phyloP scores from a whole-genome alignment of 2,329 filamentous ascomycete species.

The Akanthomyces dipterigenus region DNA sequence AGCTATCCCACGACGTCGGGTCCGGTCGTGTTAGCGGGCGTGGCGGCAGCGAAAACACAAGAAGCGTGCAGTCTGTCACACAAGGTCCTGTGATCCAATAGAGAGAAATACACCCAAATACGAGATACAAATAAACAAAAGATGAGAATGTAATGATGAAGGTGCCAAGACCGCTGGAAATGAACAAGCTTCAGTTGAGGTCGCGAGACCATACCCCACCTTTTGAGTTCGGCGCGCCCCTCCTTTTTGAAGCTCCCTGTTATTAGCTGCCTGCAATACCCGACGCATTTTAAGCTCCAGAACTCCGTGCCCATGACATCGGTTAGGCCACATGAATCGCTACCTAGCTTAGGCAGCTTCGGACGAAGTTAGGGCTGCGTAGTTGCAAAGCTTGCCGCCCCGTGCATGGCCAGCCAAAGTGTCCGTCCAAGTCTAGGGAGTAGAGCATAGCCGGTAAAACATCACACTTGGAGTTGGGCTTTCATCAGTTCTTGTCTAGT shows the following conservation, averaged over 20 bases:
- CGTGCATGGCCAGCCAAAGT: background rate
- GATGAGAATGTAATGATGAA: background rate
- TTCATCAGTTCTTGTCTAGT: background rate
- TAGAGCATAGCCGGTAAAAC: background rate
- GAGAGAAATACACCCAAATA: background rate
- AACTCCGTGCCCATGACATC: background rate
- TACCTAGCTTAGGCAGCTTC: background rate
- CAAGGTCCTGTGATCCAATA: too few species aligned
- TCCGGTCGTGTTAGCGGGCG: background rate
- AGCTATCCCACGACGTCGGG: background rate
- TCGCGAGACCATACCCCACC: constrained; percentile 4
- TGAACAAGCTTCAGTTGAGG: background rate
- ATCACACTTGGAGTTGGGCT: background rate
- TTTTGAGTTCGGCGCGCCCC: constrained; percentile 6
- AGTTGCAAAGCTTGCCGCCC: background rate
- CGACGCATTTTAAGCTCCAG: background rate
- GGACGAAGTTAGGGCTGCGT: background rate
- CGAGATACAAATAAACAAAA: background rate
- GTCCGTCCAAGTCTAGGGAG: background rate
- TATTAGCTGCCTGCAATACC: constrained; percentile 4
- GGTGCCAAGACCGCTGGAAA: background rate
- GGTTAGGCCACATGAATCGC: background rate
- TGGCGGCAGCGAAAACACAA: background rate
- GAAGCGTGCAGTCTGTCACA: background rate
- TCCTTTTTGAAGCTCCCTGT: constrained; percentile 2